Percentiles rank a stretch among this genome's conserved stretches.
phyloP scores from a whole-genome alignment of 2,329 filamentous ascomycete genomes.

The Aspergillus ochraceoroseus region DNA sequence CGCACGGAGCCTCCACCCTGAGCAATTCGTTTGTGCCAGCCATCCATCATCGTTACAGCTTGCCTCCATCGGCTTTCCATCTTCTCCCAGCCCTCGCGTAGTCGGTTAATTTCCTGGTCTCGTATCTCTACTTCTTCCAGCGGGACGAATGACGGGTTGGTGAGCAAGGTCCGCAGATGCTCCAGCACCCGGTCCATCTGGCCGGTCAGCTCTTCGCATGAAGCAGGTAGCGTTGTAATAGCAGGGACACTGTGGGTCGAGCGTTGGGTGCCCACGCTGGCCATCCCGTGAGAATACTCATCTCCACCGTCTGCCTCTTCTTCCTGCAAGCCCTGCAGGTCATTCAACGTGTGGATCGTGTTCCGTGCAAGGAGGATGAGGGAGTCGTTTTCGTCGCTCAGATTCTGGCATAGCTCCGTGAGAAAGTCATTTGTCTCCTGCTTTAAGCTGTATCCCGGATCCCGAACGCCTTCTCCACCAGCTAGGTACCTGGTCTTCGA shows the following conservation, averaged over 20 bases:
- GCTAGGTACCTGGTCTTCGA: slow-evolving; percentile 26
- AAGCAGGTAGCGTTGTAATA: slow-evolving; percentile 49
- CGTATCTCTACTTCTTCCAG: slow-evolving; percentile 90
- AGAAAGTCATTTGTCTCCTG: slow-evolving; percentile 89
- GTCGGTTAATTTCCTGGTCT: slow-evolving; percentile 79
- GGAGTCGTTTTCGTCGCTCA: slow-evolving; percentile 89
- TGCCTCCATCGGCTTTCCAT: slow-evolving; percentile 92
- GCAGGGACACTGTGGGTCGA: slow-evolving; percentile 24
- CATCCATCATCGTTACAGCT: slow-evolving; percentile 82
- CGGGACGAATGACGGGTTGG: slow-evolving; percentile 92
- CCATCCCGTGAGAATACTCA: slow-evolving; percentile 30
- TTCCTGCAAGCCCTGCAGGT: slow-evolving; percentile 50
- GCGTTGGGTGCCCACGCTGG: slow-evolving; percentile 23
- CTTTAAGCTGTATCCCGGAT: slow-evolving; percentile 63
- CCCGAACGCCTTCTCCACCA: slow-evolving; percentile 46
- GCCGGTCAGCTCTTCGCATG: slow-evolving; percentile 62
- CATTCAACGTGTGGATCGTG: slow-evolving; percentile 65
- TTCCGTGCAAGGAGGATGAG: slow-evolving; percentile 67
- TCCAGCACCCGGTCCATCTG: slow-evolving; percentile 74
- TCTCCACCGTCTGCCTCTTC: slow-evolving; percentile 27
- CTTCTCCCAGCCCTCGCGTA: slow-evolving; percentile 83
- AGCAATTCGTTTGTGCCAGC: slow-evolving; percentile 77
- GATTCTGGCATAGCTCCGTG: slow-evolving; percentile 71
- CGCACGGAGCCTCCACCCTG: slow-evolving; percentile 42
- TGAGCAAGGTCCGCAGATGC: slow-evolving; percentile 76